Percentiles rank a stretch among this genome's conserved stretches.
These are phyloP conservation scores for Yamadazyma trypodendri DNA, from an alignment of 1,139 yeast species.

Conservation along the genomic window DNA sequence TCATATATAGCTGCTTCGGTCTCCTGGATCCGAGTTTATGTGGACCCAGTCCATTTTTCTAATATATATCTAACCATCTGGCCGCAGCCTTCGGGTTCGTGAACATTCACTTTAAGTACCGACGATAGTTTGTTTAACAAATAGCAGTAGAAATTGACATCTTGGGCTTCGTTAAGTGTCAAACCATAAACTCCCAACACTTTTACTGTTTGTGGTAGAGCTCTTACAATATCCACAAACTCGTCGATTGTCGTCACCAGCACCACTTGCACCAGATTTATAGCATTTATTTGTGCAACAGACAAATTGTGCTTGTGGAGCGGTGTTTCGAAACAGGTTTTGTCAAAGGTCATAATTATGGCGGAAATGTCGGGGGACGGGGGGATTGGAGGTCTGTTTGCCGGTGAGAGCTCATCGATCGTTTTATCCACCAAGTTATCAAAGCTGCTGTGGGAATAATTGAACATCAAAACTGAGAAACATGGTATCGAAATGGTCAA, in stretches of 20 bases:
- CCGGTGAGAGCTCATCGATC: background rate
- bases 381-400: background rate
- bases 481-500: too few species aligned
- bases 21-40: background rate
- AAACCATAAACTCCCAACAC: constrained; percentile 1
- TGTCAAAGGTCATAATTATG: background rate
- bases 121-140: background rate
- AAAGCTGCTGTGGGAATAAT: background rate
- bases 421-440: background rate
- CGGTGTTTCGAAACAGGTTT: background rate
- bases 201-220: background rate
- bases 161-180: background rate
- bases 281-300: background rate
- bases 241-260: background rate
- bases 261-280: background rate
- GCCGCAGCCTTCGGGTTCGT: background rate
- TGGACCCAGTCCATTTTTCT: constrained; percentile 5
- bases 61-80: background rate
- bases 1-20: too few species aligned
- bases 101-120: background rate
- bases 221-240: background rate
- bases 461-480: too few species aligned
- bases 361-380: background rate
- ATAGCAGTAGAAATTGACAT: background rate
- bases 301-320: background rate